Evolutionary conservation across 768 basidiomycete genomes (phyloP).

Genomic region (Trametes sanguinea): DNA sequence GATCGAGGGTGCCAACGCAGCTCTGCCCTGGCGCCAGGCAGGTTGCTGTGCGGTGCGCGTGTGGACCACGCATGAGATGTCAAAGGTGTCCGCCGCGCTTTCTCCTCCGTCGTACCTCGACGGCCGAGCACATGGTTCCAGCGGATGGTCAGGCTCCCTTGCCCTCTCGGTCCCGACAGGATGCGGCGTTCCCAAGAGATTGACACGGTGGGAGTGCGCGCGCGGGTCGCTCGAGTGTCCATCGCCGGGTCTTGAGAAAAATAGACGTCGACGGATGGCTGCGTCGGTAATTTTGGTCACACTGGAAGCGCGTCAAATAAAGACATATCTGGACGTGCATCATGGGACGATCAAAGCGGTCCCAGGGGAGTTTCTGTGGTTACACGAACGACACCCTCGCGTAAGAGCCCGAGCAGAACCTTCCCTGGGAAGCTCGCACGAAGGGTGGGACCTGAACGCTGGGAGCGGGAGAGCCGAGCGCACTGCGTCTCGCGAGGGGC

Average conservation of each 20-base stretch:
- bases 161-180: constrained; percentile 20
- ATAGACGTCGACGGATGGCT: constrained; percentile 15
- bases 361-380: constrained; percentile 23
- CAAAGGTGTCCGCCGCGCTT: not conserved
- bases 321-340: constrained; percentile 16
- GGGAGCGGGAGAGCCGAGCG: constrained; percentile 1
- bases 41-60: not conserved
- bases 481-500: not conserved
- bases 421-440: constrained; percentile 10
- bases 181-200: constrained; percentile 11
- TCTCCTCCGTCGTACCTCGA: constrained; percentile 6
- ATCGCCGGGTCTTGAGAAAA: constrained; percentile 12
- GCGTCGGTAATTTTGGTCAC: constrained; percentile 13
- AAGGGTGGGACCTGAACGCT: constrained; percentile 7
- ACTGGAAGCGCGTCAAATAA: constrained; percentile 10
- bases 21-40: not conserved
- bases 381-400: constrained; percentile 18
- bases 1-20: constrained; percentile 11
- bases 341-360: constrained; percentile 14
- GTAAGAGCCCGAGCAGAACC: constrained; percentile 16
- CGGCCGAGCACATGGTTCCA: constrained; percentile 4
- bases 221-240: constrained; percentile 4
- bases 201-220: constrained; percentile 17
- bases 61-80: not conserved
- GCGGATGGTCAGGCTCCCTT: constrained; percentile 6